Conservation (phyloP, 768 basidiomycete species). For the Hypsizygus marmoreus region DNA sequence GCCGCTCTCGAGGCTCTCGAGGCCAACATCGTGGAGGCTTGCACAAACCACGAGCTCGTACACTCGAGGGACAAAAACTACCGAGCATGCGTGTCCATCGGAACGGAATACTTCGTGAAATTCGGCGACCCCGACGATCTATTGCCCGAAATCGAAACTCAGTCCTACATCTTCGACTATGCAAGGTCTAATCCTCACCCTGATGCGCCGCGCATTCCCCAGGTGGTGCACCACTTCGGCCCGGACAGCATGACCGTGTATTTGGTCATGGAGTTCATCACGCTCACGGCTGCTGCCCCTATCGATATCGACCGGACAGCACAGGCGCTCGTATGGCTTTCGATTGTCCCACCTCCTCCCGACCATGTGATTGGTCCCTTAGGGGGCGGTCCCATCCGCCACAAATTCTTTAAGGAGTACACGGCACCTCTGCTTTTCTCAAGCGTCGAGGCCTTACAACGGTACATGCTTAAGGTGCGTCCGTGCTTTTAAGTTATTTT, state of each 20-base stretch:
- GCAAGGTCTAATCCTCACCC: too few species aligned
- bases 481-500: constrained; percentile 5
- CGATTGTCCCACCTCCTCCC: too few species aligned
- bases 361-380: constrained; percentile 19
- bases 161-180: too few species aligned
- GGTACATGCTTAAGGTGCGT: constrained; percentile 18
- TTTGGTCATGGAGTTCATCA: too few species aligned
- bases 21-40: constrained; percentile 1
- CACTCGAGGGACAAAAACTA: not conserved
- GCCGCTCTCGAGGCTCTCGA: not conserved
- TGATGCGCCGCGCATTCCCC: too few species aligned
- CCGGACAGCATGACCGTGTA: too few species aligned
- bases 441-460: constrained; percentile 19
- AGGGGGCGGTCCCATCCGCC: constrained; percentile 20
- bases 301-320: too few species aligned
- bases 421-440: constrained; percentile 20
- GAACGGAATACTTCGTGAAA: constrained; percentile 1
- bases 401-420: constrained; percentile 21
- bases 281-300: too few species aligned
- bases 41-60: constrained; percentile 1
- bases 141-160: too few species aligned
- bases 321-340: too few species aligned
- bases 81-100: not conserved
- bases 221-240: too few species aligned
- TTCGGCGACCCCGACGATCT: constrained; percentile 1